Base-by-base conservation (phyloP, 2,329 filamentous ascomycete species). In the Neobulgaria alba region DNA sequence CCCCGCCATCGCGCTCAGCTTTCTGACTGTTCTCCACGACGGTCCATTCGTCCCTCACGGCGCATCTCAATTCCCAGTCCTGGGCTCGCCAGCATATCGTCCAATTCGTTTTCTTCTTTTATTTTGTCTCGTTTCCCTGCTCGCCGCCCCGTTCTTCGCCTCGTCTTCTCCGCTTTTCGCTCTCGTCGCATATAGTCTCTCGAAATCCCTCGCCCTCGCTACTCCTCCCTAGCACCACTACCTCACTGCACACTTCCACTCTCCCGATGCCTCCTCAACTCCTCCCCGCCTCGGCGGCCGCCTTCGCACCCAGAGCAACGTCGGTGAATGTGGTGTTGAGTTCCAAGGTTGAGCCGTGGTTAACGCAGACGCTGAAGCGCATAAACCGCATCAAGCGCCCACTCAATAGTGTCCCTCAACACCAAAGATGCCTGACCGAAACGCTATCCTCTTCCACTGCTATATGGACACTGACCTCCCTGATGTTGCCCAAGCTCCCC, bases 321-420 rank as follows among this genome's bases (percentile, higher is more conserved):
- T 88, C 86, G 18, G 90, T 94, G 64, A 96, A 93, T 62, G 86
- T 98, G 54, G 92, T 98, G 46, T 73, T 98, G 57, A 85, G 82
- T 59, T 83, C 82, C 62, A 94, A 92, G 70, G 79, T 93, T 58
- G 89, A 95, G 68, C 85, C 88, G 45, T 98, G 92, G 92, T 75
- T 96, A 65, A 98, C 92, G 26, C 85, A 89, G 61, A 95, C 89
- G 9, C 73, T 98, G 58, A 96, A 96, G 75, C 82, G 92, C 63
- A 88, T 95, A 69, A 96, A 95, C 73, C 79, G 85, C 54, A 80
- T 95, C 57, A 98, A 96, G 77, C 85, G 92, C 56, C 90, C 92
- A 47, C 77, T 96, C 65, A 98, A 98, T 75, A 95, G 85, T 64
- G 85, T 95, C 36, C 82, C 86, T 43, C 92, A 98, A 64, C 92